Evolutionary conservation across 441 rosid species (phyloP).

Genomic region (Francoa sonchifolia): DNA sequence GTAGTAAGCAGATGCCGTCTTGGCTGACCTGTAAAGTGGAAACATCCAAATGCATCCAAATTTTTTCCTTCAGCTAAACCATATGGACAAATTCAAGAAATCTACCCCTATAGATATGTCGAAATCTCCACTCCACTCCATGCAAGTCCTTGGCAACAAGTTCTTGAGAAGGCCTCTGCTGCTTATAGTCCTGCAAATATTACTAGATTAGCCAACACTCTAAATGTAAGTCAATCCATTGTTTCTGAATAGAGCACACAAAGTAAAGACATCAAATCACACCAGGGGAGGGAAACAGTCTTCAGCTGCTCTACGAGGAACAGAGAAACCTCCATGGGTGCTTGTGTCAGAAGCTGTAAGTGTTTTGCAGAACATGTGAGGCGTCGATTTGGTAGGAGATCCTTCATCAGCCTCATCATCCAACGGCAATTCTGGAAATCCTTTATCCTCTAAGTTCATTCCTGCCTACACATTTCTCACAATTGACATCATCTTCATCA

Average conservation of each 20-base stretch:
- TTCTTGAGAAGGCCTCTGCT: slow-evolving; percentile 91
- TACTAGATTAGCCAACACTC: slow-evolving; percentile 1
- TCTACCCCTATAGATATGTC: slow-evolving; percentile 89
- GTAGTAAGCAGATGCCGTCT: slow-evolving; percentile 94
- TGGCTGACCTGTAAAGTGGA: slow-evolving; percentile 66
- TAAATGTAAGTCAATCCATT: not conserved
- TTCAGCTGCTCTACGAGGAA: slow-evolving; percentile 84
- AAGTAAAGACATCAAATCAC: slow-evolving; percentile 6
- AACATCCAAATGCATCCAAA: slow-evolving; percentile 6
- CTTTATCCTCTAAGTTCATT: slow-evolving; percentile 37
- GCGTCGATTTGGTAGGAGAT: slow-evolving; percentile 48
- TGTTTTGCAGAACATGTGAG: slow-evolving; percentile 89
- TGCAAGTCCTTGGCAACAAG: slow-evolving; percentile 87
- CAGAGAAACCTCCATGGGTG: slow-evolving; percentile 95
- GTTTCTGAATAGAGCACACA: slow-evolving; percentile 3
- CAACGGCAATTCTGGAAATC: slow-evolving; percentile 27
- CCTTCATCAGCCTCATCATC: slow-evolving; percentile 45
- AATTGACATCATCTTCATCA: slow-evolving; percentile 12
- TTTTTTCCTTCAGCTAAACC: slow-evolving; percentile 4
- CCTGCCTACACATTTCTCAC: slow-evolving; percentile 34
- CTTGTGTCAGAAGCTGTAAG: slow-evolving; percentile 92
- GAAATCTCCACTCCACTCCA: slow-evolving; percentile 86
- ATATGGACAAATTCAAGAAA: not conserved
- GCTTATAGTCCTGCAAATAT: slow-evolving; percentile 62
- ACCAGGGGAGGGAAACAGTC: slow-evolving; percentile 88